phyloP scores from a whole-genome alignment of 2,329 filamentous ascomycete genomes.

The Leptographium lundbergii region DNA sequence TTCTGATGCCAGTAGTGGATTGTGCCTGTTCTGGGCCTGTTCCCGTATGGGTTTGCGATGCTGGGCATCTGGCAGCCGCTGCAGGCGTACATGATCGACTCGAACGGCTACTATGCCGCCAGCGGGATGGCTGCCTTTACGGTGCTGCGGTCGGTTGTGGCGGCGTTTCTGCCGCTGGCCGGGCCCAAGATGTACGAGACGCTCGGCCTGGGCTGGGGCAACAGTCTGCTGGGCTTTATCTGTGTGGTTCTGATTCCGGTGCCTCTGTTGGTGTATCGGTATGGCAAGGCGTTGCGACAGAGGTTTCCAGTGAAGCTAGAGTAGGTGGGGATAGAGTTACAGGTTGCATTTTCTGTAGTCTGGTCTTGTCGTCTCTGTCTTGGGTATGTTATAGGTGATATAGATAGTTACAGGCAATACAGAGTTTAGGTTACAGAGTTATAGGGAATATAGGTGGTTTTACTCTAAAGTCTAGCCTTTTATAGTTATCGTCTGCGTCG shows the following conservation, averaged over 20 bases:
- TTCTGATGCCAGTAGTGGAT: conserved; percentile 4
- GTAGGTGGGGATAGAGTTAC: background rate
- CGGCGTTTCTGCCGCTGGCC: conserved; percentile 44
- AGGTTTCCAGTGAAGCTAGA: background rate
- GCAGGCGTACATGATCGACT: conserved; percentile 45
- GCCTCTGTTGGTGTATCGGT: conserved; percentile 43
- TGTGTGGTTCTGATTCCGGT: conserved; percentile 35
- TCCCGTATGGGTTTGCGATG: conserved; percentile 20
- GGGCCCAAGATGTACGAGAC: conserved; percentile 41
- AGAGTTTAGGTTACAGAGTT: too few species aligned
- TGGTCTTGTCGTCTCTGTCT: too few species aligned
- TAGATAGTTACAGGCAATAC: too few species aligned
- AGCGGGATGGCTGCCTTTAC: conserved; percentile 48
- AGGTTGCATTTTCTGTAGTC: too few species aligned
- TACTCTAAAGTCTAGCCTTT: too few species aligned
- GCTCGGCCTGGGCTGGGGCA: conserved; percentile 37
- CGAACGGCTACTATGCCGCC: conserved; percentile 43
- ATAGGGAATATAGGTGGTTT: too few species aligned
- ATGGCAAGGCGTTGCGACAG: conserved; percentile 22
- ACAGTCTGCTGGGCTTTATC: conserved; percentile 26
- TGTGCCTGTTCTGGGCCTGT: conserved; percentile 11
- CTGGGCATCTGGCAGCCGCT: conserved; percentile 21
- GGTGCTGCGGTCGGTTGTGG: conserved; percentile 39
- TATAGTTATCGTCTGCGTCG: too few species aligned
- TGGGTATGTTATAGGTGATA: too few species aligned